Evolutionary conservation across 2,329 filamentous ascomycete species (phyloP), one percentile per base, ranked within the genome.

Genomic region (Cordyceps cateniannulata): DNA sequence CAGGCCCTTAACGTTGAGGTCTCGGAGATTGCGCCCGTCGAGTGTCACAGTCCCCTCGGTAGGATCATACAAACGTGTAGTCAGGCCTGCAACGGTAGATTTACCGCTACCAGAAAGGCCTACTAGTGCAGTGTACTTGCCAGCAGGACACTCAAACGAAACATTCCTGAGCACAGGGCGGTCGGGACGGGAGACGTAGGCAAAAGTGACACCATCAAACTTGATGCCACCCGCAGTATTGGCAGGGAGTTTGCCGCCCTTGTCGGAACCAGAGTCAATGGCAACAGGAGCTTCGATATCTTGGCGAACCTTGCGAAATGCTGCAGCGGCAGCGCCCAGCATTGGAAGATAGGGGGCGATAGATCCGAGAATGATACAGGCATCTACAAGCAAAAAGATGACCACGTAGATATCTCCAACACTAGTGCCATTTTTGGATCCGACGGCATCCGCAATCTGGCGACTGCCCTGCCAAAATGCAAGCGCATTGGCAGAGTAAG

Each of bases 381-480:
- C 77, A 64, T 88, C 85, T 1, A 87, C 77, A 12, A 87, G 81
- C 32, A 88, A 74, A 58, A 87, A 85, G 14, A 87, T 83, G 32
- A 87, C 85, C 0, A 84, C 85, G 65, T 87, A 87, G 18, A 85
- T 76, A n/a, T 75, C 70, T 42, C 79, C 77, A 9, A 80, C 73
- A 0, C 75, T 75, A 5, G 73, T 71, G 27, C 68, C 63, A 1
- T 67, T 67, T 24, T 70, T 68, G 3, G 73, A 72, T 3, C 71
- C 69, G 8, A 76, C 71, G 1, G 75, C 69, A 7, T 73, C 69
- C 18, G 75, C 75, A 65, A 80, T 79, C 56, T 79, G 79, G 40
- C 75, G 77, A 63, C 83, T 85, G 52, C 86, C 86, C 69, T 88
- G 81, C 84, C 85, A 89, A 67, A 87, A 89, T 0, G 86, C 84